phyloP scores from a whole-genome alignment of 768 basidiomycete species.

The Rubroboletus satanas region DNA sequence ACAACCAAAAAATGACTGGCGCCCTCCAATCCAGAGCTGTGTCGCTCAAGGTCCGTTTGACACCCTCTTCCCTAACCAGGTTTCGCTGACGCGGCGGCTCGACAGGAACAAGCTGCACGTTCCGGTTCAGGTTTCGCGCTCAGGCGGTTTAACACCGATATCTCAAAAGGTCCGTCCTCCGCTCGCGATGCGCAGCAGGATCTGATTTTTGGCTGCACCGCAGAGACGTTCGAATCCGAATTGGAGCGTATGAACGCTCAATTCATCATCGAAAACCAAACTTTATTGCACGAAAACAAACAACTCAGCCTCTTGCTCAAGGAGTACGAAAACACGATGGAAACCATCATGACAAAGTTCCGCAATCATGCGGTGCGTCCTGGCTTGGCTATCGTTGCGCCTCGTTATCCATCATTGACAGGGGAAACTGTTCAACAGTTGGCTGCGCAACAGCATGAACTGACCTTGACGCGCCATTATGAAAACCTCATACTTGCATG shows the following conservation, averaged over 20 bases:
- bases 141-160: conserved; percentile 82
- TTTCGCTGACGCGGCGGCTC: conserved; percentile 8
- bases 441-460: conserved; percentile 89
- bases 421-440: conserved; percentile 43
- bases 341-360: conserved; percentile 96
- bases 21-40: conserved; percentile 66
- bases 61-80: background rate
- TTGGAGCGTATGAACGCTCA: conserved; percentile 87
- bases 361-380: conserved; percentile 79
- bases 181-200: conserved; percentile 3
- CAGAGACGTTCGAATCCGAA: conserved; percentile 91
- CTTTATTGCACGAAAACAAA: conserved; percentile 90
- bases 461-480: conserved; percentile 85
- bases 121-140: conserved; percentile 71
- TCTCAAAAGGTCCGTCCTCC: conserved; percentile 63
- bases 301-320: conserved; percentile 85
- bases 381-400: background rate
- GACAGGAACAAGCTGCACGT: conserved; percentile 71
- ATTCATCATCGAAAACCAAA: conserved; percentile 91
- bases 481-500: conserved; percentile 71
- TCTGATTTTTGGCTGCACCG: conserved; percentile 11
- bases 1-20: conserved; percentile 72
- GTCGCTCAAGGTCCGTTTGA: conserved; percentile 61
- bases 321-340: conserved; percentile 93
- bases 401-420: conserved; percentile 3